A percentile compares a stretch with the other conserved stretches of the same genome.
Conservation (phyloP, 1,284 basidiomycete species). For the Fomitiporia mediterranea region DNA sequence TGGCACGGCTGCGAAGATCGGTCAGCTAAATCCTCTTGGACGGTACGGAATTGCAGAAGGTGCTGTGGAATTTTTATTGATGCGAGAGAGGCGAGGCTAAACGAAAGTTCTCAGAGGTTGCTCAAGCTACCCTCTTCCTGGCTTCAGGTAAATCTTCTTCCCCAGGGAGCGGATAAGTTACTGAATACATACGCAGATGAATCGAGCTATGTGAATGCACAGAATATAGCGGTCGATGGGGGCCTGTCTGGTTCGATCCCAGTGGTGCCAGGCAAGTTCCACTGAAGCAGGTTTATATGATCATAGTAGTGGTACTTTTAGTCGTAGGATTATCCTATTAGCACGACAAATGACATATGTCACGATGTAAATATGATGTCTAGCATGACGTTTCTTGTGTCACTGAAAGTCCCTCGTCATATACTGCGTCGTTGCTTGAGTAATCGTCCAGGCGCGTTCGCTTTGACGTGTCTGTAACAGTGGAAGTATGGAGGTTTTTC, state of each 20-base stretch:
- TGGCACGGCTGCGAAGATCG: slow-evolving; percentile 73
- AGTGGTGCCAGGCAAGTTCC: slow-evolving; percentile 61
- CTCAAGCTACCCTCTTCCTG: slow-evolving; percentile 79
- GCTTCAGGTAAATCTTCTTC: slow-evolving; percentile 62
- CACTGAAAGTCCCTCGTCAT: no score
- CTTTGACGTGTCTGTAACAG: no score
- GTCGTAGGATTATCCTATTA: not conserved
- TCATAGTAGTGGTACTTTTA: no score
- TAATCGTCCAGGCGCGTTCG: no score
- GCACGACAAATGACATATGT: no score
- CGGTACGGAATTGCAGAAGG: slow-evolving; percentile 79
- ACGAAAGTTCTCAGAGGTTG: slow-evolving; percentile 56
- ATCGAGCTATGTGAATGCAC: slow-evolving; percentile 90
- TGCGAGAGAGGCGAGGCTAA: not conserved
- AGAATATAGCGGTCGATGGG: slow-evolving; percentile 84
- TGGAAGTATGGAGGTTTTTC: no score
- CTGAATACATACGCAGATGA: slow-evolving; percentile 52
- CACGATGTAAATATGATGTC: not conserved
- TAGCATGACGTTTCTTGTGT: not conserved
- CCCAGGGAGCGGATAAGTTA: slow-evolving; percentile 9
- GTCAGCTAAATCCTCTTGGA: slow-evolving; percentile 81
- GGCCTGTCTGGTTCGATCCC: slow-evolving; percentile 75
- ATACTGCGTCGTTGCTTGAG: no score
- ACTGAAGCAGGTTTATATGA: slow-evolving; percentile 25
- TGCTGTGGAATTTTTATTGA: slow-evolving; percentile 27